These are phyloP conservation scores for Vitis labrusca DNA, from an alignment of 164 flowering plant genomes.

Conservation along the genomic window DNA sequence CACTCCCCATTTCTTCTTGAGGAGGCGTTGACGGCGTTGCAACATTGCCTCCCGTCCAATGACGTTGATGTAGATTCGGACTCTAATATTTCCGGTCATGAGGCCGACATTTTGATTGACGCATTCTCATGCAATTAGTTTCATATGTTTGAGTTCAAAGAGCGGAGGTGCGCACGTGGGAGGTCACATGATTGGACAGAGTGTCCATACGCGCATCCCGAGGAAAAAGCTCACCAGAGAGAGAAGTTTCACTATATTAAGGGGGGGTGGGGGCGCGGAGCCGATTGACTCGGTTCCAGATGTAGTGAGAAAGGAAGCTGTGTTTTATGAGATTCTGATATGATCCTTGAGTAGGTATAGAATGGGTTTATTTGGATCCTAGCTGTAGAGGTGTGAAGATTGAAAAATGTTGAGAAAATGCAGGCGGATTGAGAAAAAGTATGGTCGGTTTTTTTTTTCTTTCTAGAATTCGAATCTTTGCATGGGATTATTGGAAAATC, in stretches of 20 bases:
- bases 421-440: constrained; percentile 7
- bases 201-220: constrained; percentile 77
- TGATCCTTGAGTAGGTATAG: background rate
- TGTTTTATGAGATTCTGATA: too few species aligned
- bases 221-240: constrained; percentile 67
- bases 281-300: background rate
- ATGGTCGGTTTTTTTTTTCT: background rate
- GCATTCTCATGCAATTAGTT: constrained; percentile 51
- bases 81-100: constrained; percentile 23
- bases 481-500: constrained; percentile 19
- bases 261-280: too few species aligned
- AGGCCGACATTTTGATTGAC: constrained; percentile 39
- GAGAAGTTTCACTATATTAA: constrained; percentile 48
- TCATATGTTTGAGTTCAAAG: constrained; percentile 71
- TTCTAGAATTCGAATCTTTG: background rate
- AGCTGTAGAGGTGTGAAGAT: background rate
- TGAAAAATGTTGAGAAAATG: constrained; percentile 9
- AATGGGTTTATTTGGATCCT: background rate
- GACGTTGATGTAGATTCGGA: constrained; percentile 37
- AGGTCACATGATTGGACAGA: constrained; percentile 78
- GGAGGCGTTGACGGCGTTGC: constrained; percentile 43
- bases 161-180: constrained; percentile 54
- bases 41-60: constrained; percentile 57
- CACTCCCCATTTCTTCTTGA: constrained; percentile 26
- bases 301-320: too few species aligned